A percentile compares a stretch with the other conserved stretches of the same genome.
Conservation (phyloP, 495 filamentous ascomycete genomes). For the Achaetomiella virescens region DNA sequence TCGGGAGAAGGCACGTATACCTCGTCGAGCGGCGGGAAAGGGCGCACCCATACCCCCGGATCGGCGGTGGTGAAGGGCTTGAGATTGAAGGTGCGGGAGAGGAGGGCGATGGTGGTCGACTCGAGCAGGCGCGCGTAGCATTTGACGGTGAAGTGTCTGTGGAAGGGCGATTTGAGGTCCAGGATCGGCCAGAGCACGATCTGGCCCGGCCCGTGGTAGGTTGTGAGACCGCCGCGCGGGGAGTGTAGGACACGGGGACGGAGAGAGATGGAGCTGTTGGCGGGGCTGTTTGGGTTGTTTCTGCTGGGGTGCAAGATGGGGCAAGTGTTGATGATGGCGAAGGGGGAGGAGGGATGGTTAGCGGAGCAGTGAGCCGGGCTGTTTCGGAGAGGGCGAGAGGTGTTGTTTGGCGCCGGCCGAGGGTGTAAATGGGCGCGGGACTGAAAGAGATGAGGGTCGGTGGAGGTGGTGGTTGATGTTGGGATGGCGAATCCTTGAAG, state of each 20-base stretch:
- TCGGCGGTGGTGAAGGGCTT: slow-evolving; percentile 58
- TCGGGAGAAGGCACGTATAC: neutral
- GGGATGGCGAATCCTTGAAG: slow-evolving; percentile 27
- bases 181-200: slow-evolving; percentile 83
- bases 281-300: neutral
- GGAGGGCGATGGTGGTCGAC: slow-evolving; percentile 59
- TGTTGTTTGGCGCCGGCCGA: slow-evolving; percentile 72
- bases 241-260: slow-evolving; percentile 50
- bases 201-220: slow-evolving; percentile 94
- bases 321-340: neutral
- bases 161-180: slow-evolving; percentile 49
- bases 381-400: slow-evolving; percentile 46
- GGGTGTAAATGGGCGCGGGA: slow-evolving; percentile 80
- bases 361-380: slow-evolving; percentile 32
- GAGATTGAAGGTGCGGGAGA: slow-evolving; percentile 49
- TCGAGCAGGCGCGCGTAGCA: slow-evolving; percentile 74
- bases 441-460: slow-evolving; percentile 80
- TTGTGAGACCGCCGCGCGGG: slow-evolving; percentile 81
- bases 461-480: slow-evolving; percentile 33
- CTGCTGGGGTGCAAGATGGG: neutral
- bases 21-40: neutral
- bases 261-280: neutral
- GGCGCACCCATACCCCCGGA: slow-evolving; percentile 76
- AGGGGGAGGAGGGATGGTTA: slow-evolving; percentile 22
- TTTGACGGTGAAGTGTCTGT: slow-evolving; percentile 43